phyloP scores from a whole-genome alignment of 352 stramenopile species.

The Phytophthora melonis region DNA sequence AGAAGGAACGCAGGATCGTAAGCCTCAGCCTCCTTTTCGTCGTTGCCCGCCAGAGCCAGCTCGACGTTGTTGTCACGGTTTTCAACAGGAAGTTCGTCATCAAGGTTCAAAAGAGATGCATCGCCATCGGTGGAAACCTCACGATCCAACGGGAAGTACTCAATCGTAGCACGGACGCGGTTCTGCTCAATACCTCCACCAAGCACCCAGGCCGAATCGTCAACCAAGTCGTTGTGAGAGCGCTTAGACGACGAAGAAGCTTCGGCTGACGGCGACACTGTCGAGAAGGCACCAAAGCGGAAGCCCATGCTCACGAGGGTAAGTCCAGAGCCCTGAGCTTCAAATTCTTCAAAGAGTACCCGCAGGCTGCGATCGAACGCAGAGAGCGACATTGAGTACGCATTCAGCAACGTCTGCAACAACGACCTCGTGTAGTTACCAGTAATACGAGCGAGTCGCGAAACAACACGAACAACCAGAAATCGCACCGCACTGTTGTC shows the following conservation, averaged over 20 bases:
- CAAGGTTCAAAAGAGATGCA: slow-evolving; percentile 40
- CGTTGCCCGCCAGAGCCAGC: slow-evolving; percentile 3
- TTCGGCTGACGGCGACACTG: slow-evolving; percentile 36
- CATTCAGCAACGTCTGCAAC: slow-evolving; percentile 66
- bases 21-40: slow-evolving; percentile 24
- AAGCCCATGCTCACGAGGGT: slow-evolving; percentile 61
- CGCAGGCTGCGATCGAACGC: slow-evolving; percentile 65
- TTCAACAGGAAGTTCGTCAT: slow-evolving; percentile 26
- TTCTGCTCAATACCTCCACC: slow-evolving; percentile 67
- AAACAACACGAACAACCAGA: slow-evolving; percentile 52
- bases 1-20: slow-evolving; percentile 86
- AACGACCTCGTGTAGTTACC: slow-evolving; percentile 56
- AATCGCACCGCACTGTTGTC: slow-evolving; percentile 33
- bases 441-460: slow-evolving; percentile 49
- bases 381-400: slow-evolving; percentile 79
- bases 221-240: slow-evolving; percentile 56
- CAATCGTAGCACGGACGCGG: slow-evolving; percentile 76
- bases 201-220: slow-evolving; percentile 76
- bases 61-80: slow-evolving; percentile 12
- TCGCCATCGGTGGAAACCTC: slow-evolving; percentile 41
- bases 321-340: slow-evolving; percentile 49
- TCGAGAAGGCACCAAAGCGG: slow-evolving; percentile 70
- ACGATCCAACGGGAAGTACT: slow-evolving; percentile 72
- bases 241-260: slow-evolving; percentile 46
- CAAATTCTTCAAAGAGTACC: slow-evolving; percentile 66